Evolutionary conservation across 371 early-diverging fungal genomes (phyloP).

Genomic region (Umbelopsis sp.): DNA sequence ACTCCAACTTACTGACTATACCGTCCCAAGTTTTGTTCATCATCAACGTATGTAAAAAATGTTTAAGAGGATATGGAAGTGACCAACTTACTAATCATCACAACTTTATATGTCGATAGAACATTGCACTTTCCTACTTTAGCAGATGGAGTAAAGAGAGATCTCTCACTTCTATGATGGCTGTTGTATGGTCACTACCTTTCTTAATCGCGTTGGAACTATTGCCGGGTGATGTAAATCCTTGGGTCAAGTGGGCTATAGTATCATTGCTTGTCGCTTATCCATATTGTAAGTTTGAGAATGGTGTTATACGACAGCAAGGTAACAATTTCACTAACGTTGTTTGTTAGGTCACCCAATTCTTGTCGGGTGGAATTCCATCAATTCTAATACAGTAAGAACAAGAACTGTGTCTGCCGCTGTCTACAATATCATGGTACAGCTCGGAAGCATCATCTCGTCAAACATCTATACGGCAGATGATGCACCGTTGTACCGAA

Average conservation of each 20-base stretch:
- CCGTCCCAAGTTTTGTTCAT: conserved; percentile 7
- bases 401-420: conserved; percentile 32
- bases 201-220: conserved; percentile 18
- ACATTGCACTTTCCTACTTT: background rate
- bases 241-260: conserved; percentile 23
- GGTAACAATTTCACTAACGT: background rate
- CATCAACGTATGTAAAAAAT: background rate
- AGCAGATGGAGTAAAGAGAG: conserved; percentile 9
- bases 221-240: background rate
- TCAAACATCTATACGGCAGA: conserved; percentile 29
- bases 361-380: conserved; percentile 29
- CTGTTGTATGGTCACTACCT: conserved; percentile 4
- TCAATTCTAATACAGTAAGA: conserved; percentile 27
- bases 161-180: background rate
- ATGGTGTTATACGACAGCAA: background rate
- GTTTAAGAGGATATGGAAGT: background rate
- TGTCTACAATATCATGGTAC: conserved; percentile 24
- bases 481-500: conserved; percentile 26
- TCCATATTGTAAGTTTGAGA: conserved; percentile 18
- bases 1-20: conserved; percentile 12
- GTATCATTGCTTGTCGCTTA: conserved; percentile 17
- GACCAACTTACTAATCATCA: background rate
- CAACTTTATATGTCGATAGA: background rate
- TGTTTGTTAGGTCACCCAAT: conserved; percentile 20
- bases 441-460: conserved; percentile 24